Base-by-base conservation (phyloP, 2,329 filamentous ascomycete species). In the Lecanicillium sp. region DNA sequence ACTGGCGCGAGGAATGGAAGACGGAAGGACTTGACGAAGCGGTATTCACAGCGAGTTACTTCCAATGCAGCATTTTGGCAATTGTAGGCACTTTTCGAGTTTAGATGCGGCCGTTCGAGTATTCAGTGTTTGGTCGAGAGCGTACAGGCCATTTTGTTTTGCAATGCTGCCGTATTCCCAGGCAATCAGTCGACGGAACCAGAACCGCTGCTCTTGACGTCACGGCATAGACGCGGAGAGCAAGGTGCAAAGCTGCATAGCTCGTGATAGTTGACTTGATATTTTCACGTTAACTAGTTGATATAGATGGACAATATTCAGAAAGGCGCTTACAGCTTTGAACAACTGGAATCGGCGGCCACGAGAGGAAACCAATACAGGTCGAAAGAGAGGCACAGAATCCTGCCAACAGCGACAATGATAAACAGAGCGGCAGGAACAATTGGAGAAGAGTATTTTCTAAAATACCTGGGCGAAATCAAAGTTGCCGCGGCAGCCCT, bases 401-500 rank as follows among this genome's bases (percentile, higher is more conserved):
- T 45, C 1, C 60, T 49, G 17, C 56, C 51, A 34, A 59, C 34
- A 1, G 56, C 55, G 1, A 59, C 33, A 3, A 55, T 43, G 9
- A 62, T 42, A 32, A 65, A 63, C 0, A 64, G 34, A 4, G 54
- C 43, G 1, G 60, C 49, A 1, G 65, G 64, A 3, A 60, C 45
- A 4, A 67, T 47, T 25, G 7, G 56, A 54, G 14, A 68, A 57
- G 33, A 67, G 55, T 11, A 65, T 48, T 33, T 60, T 56, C 47
- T 68, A 63, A 27, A 69, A 68, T 8, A 54, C 55, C 38, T 68
- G 49, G 4, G 64, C 68, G 29, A 67, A 67, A 44, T 67, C 64
- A 40, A 68, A 68, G 43, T 63, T 55, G 38, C 50, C 58, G 5
- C 64, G 59, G 36, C 63, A 68, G 27, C 59, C 61, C 4, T 45